Percentiles rank a stretch among this genome's conserved stretches.
These are phyloP conservation scores for Rachicladosporium sp. DNA, from an alignment of 2,329 filamentous ascomycete genomes.

Conservation along the genomic window DNA sequence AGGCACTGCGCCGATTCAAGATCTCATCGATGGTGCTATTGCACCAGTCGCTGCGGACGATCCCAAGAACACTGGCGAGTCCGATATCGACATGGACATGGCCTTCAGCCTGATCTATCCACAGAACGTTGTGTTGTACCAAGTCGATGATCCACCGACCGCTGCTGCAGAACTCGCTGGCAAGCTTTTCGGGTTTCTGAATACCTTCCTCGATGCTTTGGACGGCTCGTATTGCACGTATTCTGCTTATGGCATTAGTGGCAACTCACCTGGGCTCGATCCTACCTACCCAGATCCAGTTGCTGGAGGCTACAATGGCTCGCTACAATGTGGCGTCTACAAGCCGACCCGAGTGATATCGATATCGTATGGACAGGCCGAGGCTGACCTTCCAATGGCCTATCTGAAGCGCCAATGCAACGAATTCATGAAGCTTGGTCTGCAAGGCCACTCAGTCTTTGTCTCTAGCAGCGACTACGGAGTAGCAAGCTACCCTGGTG, in stretches of 20 bases:
- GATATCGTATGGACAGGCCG: slow-evolving; percentile 43
- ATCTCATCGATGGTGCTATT: slow-evolving; percentile 28
- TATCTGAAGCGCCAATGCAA: slow-evolving; percentile 42
- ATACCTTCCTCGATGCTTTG: slow-evolving; percentile 31
- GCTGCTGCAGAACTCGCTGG: slow-evolving; percentile 16
- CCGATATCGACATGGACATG: slow-evolving; percentile 43
- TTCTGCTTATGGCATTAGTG: slow-evolving; percentile 35
- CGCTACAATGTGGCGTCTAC: slow-evolving; percentile 33
- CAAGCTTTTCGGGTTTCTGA: slow-evolving; percentile 20
- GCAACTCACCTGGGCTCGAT: slow-evolving; percentile 28
- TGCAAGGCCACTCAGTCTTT: slow-evolving; percentile 39
- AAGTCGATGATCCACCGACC: slow-evolving; percentile 28
- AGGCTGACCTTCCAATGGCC: slow-evolving; percentile 34
- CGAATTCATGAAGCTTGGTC: slow-evolving; percentile 47
- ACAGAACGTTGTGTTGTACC: slow-evolving; percentile 39
- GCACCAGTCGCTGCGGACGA: slow-evolving; percentile 20
- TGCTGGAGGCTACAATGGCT: slow-evolving; percentile 25
- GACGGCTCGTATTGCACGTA: slow-evolving; percentile 35
- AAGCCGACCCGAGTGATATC: slow-evolving; percentile 41
- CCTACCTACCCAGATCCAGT: slow-evolving; percentile 24
- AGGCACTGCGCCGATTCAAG: slow-evolving; percentile 27
- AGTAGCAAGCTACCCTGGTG: slow-evolving; percentile 17
- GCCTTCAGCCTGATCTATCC: slow-evolving; percentile 42
- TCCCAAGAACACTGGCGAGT: slow-evolving; percentile 35
- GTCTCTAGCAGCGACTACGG: slow-evolving; percentile 38